phyloP scores from a whole-genome alignment of 352 stramenopile genomes.

The Saprolegnia parasitica region DNA sequence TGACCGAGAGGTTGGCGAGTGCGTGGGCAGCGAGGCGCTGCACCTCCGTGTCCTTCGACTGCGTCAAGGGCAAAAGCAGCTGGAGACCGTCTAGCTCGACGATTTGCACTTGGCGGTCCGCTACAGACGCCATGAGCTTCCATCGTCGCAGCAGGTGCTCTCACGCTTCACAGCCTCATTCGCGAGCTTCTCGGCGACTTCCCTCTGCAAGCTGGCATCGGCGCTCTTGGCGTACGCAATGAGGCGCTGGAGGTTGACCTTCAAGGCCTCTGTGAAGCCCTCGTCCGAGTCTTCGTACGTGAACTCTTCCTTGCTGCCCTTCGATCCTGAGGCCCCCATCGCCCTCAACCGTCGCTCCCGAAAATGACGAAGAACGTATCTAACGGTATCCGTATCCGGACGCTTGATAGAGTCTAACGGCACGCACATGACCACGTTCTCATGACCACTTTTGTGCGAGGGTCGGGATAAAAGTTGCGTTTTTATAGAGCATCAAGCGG shows the following conservation, averaged over 20 bases:
- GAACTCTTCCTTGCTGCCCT: constrained; percentile 76
- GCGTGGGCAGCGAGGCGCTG: constrained; percentile 90
- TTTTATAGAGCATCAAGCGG: too few species aligned
- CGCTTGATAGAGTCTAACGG: too few species aligned
- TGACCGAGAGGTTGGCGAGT: constrained; percentile 92
- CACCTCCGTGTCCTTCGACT: constrained; percentile 90
- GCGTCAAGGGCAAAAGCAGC: constrained; percentile 89
- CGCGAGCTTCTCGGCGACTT: constrained; percentile 92
- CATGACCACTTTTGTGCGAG: too few species aligned
- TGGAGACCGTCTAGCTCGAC: constrained; percentile 90
- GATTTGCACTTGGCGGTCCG: constrained; percentile 91
- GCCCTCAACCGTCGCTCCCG: not conserved
- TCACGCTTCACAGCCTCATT: constrained; percentile 93
- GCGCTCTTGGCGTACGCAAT: constrained; percentile 91
- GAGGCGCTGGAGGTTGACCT: constrained; percentile 86
- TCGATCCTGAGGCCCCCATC: constrained; percentile 36
- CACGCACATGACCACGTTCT: too few species aligned
- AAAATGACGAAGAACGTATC: constrained; percentile 4
- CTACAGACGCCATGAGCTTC: constrained; percentile 37
- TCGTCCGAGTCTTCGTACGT: constrained; percentile 86
- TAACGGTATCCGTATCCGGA: constrained; percentile 9
- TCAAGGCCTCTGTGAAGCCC: constrained; percentile 81
- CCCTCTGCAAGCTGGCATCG: constrained; percentile 82
- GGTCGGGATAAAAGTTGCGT: too few species aligned
- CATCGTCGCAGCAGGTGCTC: constrained; percentile 7